Evolutionary conservation across 2,329 filamentous ascomycete species (phyloP), one percentile per base, ranked within the genome.

Genomic region (Allantophomopsis lycopodina): DNA sequence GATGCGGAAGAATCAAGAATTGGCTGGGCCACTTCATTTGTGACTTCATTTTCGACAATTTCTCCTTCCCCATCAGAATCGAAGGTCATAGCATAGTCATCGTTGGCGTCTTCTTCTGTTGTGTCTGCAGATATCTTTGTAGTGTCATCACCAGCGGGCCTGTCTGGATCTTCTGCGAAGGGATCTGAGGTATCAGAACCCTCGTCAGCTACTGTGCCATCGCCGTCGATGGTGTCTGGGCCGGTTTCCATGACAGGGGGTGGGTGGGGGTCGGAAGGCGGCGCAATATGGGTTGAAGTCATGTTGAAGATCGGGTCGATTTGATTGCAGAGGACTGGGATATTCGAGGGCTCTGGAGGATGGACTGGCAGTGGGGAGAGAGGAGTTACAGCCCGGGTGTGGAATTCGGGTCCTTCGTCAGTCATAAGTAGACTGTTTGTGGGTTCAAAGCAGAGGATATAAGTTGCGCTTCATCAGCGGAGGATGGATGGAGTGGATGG

Each of bases 281-380:
- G 43, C 54, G 56, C 52, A 64, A 71, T 64, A 56, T 74, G 73
- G 45, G 68, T 69, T 40, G 75, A 66, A 41, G 75, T 75, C 56
- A 80, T 76, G 60, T 79, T 78, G 65, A 82, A 80, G 50, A 71
- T 63, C 40, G 76, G 75, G 60, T 84, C 78, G 71, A 76, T 83
- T 61, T 82, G 77, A 55, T 79, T 76, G 55, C 77, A 70, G 53
- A 83, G 65, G 40, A 84, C 71, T 42, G 79, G 76, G 43, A 83
- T 81, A 49, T 75, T 79, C 49, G 75, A 69, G 39, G 78, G 76
- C 58, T 79, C 73, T 48, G 78, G 70, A 48, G 78, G 65, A 59
- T 83, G 76, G 50, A 82, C 60, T 48, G 79, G 79, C 51, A 78
- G 76, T 53, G 80, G 80, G 55, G 77, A 83, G 54, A 80, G 73